Conservation (phyloP, 2,329 filamentous ascomycete species). For the Calycina marina region DNA sequence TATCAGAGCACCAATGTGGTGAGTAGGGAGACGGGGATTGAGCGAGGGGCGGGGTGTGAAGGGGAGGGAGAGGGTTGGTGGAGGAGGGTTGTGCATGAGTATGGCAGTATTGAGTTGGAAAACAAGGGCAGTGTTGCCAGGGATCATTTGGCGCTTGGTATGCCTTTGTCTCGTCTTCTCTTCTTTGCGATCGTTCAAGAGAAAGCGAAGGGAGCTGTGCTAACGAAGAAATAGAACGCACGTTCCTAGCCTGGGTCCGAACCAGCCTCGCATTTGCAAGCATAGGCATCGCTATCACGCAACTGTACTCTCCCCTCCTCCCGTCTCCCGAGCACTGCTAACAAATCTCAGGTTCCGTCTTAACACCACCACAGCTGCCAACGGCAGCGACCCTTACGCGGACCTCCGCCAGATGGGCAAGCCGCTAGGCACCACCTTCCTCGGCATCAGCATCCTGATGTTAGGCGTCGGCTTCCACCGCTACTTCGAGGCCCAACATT, state of each 20-base stretch:
- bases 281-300: slow-evolving; percentile 72
- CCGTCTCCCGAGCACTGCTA: background rate
- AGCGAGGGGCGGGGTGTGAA: slow-evolving; percentile 35
- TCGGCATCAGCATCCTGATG: slow-evolving; percentile 61
- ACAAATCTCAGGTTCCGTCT: slow-evolving; percentile 45
- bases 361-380: slow-evolving; percentile 40
- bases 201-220: background rate
- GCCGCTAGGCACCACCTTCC: slow-evolving; percentile 61
- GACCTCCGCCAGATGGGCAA: slow-evolving; percentile 51
- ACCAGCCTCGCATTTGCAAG: slow-evolving; percentile 70
- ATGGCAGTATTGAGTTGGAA: slow-evolving; percentile 53
- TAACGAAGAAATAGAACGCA: slow-evolving; percentile 46
- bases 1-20: slow-evolving; percentile 12
- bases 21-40: slow-evolving; percentile 9
- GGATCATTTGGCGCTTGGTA: slow-evolving; percentile 70
- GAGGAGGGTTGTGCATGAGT: slow-evolving; percentile 30
- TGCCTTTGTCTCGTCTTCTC: too few relatives aligned
- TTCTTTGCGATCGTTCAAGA: background rate
- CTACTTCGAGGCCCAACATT: slow-evolving; percentile 66
- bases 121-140: slow-evolving; percentile 75
- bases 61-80: slow-evolving; percentile 36
- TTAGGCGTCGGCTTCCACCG: slow-evolving; percentile 64
- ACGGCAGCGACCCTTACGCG: slow-evolving; percentile 20
- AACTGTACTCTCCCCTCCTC: slow-evolving; percentile 32
- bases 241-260: slow-evolving; percentile 73